Percentiles rank a stretch among this genome's conserved stretches.
phyloP scores from a whole-genome alignment of 2,329 filamentous ascomycete species.

The Botryosphaeria dothidea region DNA sequence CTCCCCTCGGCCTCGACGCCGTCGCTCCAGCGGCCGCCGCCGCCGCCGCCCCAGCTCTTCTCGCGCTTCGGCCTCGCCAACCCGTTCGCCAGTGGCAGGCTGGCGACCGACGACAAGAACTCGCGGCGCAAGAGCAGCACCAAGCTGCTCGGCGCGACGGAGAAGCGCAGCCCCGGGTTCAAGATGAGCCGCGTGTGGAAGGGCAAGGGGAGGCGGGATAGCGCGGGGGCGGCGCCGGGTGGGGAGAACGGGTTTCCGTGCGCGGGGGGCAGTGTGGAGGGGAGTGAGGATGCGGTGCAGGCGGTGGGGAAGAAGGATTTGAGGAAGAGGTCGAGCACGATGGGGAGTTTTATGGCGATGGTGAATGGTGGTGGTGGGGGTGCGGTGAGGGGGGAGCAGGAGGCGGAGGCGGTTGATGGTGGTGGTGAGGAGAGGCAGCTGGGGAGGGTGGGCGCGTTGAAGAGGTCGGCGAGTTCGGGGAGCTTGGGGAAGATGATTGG shows the following conservation, averaged over 20 bases:
- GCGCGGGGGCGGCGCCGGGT: no score
- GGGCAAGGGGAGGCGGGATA: background rate
- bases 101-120: background rate
- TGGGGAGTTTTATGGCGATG: background rate
- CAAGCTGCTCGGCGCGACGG: background rate
- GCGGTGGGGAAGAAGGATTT: background rate
- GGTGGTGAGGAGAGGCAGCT: no score
- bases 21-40: background rate
- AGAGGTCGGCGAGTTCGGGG: background rate
- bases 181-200: background rate
- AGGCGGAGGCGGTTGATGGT: background rate
- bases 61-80: background rate
- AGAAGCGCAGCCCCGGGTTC: background rate
- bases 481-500: background rate
- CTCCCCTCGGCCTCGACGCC: background rate
- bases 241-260: background rate
- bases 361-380: background rate
- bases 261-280: background rate
- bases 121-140: conserved; percentile 5
- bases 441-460: background rate
- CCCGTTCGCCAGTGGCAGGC: background rate
- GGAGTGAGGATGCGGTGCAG: background rate
- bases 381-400: background rate
- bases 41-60: background rate
- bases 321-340: background rate